Percentiles rank a stretch among this genome's conserved stretches.
phyloP scores from a whole-genome alignment of 352 stramenopile species.

The Thraustotheca clavata region DNA sequence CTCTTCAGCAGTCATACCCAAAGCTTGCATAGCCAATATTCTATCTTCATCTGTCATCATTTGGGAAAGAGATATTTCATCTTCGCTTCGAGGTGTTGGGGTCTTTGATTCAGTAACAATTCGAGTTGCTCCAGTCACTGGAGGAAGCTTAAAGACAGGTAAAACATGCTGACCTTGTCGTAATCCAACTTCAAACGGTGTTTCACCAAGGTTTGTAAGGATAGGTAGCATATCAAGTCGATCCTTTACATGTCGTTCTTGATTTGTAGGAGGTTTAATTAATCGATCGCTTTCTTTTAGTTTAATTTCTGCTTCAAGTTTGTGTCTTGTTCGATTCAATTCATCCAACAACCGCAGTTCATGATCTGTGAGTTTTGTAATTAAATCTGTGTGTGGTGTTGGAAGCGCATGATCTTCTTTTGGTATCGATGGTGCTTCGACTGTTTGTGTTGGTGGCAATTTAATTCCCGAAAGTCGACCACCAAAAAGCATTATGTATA shows the following conservation, averaged over 20 bases:
- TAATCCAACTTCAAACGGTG: constrained; percentile 62
- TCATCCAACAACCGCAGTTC: constrained; percentile 67
- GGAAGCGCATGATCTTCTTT: not conserved
- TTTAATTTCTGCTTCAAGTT: constrained; percentile 56
- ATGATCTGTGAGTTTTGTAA: constrained; percentile 68
- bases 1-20: constrained; percentile 57
- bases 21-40: constrained; percentile 48
- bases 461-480: constrained; percentile 40
- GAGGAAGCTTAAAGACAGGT: constrained; percentile 60
- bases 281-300: constrained; percentile 44
- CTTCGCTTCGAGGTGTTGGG: not conserved
- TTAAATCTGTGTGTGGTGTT: constrained; percentile 31
- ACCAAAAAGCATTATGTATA: constrained; percentile 57
- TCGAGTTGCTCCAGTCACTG: constrained; percentile 32
- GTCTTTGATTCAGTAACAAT: not conserved
- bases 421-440: not conserved
- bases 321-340: constrained; percentile 58
- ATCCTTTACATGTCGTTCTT: not conserved
- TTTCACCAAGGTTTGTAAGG: constrained; percentile 58
- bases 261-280: not conserved
- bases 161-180: constrained; percentile 41
- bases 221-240: constrained; percentile 56
- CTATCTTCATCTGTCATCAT: constrained; percentile 31
- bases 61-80: constrained; percentile 25
- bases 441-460: not conserved